phyloP scores from a whole-genome alignment of 176 grass and related monocot genomes.

The Aegilops tauschii region DNA sequence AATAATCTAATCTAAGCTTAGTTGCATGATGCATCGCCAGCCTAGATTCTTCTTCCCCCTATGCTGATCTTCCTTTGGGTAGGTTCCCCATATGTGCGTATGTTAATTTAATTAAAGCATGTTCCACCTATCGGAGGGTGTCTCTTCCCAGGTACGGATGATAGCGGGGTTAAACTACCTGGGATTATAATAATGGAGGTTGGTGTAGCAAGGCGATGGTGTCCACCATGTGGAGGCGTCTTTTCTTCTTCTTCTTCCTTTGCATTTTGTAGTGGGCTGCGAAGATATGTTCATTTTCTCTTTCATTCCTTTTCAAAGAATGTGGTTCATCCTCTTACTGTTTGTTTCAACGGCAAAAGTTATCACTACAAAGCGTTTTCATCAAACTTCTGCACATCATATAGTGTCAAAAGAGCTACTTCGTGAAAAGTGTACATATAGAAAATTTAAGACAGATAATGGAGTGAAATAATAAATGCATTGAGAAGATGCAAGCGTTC shows the following conservation, averaged over 20 bases:
- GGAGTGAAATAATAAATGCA: too few relatives aligned
- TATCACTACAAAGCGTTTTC: too few relatives aligned
- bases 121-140: conserved; percentile 19
- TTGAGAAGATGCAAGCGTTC: too few relatives aligned
- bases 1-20: neutral
- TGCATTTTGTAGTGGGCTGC: neutral
- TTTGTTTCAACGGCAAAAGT: too few relatives aligned
- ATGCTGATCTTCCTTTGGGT: conserved; percentile 48
- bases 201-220: conserved; percentile 17
- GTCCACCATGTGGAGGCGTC: neutral
- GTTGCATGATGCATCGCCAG: conserved; percentile 24
- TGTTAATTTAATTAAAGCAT: conserved; percentile 33
- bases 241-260: neutral
- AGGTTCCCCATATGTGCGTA: conserved; percentile 25
- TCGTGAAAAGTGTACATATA: too few relatives aligned
- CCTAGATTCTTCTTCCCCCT: conserved; percentile 38
- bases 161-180: neutral
- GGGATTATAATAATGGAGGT: conserved; percentile 10
- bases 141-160: conserved; percentile 29
- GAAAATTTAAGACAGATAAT: too few relatives aligned
- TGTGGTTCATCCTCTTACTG: too few relatives aligned
- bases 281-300: neutral
- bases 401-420: too few relatives aligned
- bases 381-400: too few relatives aligned
- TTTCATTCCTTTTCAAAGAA: too few relatives aligned